A percentile compares a stretch with the other conserved stretches of the same genome.
phyloP scores from a whole-genome alignment of 768 basidiomycete genomes.

The Scleroderma citrinum region DNA sequence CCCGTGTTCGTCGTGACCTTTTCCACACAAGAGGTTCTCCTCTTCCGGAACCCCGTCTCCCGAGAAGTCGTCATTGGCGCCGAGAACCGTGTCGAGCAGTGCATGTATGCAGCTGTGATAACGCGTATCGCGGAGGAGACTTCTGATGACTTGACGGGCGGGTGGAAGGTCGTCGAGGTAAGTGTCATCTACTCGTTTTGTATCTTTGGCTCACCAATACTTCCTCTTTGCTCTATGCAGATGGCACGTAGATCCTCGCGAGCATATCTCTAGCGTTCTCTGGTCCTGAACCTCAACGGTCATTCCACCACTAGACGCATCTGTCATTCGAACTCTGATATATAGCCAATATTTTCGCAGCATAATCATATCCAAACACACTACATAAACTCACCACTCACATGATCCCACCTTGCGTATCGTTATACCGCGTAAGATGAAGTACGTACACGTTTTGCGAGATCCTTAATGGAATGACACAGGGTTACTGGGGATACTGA shows the following conservation, averaged over 20 bases:
- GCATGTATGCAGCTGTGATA: constrained; percentile 86
- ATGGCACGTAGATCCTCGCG: constrained; percentile 48
- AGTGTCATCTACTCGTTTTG: constrained; percentile 15
- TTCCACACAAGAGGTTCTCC: constrained; percentile 86
- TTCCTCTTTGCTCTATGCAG: constrained; percentile 20
- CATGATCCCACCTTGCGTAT: background rate
- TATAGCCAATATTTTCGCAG: background rate
- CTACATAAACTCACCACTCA: constrained; percentile 1
- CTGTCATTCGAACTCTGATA: background rate
- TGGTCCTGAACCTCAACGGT: background rate
- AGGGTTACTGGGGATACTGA: background rate
- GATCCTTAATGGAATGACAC: background rate
- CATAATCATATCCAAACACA: background rate
- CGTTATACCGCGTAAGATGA: background rate
- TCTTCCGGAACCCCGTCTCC: constrained; percentile 88
- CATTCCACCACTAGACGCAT: background rate
- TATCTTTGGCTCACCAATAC: background rate
- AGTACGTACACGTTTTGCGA: background rate
- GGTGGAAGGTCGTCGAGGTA: constrained; percentile 98
- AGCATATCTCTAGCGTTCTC: constrained; percentile 36
- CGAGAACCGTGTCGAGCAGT: constrained; percentile 89
- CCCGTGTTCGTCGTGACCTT: constrained; percentile 92
- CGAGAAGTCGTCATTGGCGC: constrained; percentile 83
- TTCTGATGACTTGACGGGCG: constrained; percentile 88
- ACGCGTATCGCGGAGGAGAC: constrained; percentile 86